A percentile compares a stretch with the other conserved stretches of the same genome.
phyloP scores from a whole-genome alignment of 805 yeast species.

The Kodamaea jinghongensis region DNA sequence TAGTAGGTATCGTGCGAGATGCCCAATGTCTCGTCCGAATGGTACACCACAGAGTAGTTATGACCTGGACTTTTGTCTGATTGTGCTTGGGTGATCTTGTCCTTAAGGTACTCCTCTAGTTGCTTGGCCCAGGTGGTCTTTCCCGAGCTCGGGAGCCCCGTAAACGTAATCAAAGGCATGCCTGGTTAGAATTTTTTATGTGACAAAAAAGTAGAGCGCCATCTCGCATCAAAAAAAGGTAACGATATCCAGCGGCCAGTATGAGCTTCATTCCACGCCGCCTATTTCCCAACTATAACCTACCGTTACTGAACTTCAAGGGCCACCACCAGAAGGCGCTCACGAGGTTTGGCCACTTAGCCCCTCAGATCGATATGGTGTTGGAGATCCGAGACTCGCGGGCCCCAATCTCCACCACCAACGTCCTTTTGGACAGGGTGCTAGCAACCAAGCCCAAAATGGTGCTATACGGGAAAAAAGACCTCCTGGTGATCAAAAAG shows the following conservation, averaged over 20 bases:
- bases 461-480: conserved; percentile 78
- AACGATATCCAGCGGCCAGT: not conserved
- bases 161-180: conserved; percentile 83
- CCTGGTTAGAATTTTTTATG: not conserved
- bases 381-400: conserved; percentile 85
- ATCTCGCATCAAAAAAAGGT: not conserved
- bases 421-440: conserved; percentile 70
- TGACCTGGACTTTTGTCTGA: conserved; percentile 46
- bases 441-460: conserved; percentile 53
- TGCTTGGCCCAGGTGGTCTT: conserved; percentile 71
- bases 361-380: conserved; percentile 79
- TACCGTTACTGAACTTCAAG: conserved; percentile 74
- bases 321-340: conserved; percentile 89
- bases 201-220: not conserved
- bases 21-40: conserved; percentile 76
- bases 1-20: conserved; percentile 64
- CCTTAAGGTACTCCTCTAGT: conserved; percentile 48
- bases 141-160: conserved; percentile 87
- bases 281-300: conserved; percentile 69
- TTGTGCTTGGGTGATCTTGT: conserved; percentile 38
- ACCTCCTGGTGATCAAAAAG: conserved; percentile 49
- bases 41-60: conserved; percentile 60
- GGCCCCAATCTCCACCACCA: conserved; percentile 83
- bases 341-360: conserved; percentile 57
- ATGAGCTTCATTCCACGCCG: conserved; percentile 63